These are phyloP conservation scores for Starmerella apicola DNA, from an alignment of 805 yeast genomes.

Conservation along the genomic window DNA sequence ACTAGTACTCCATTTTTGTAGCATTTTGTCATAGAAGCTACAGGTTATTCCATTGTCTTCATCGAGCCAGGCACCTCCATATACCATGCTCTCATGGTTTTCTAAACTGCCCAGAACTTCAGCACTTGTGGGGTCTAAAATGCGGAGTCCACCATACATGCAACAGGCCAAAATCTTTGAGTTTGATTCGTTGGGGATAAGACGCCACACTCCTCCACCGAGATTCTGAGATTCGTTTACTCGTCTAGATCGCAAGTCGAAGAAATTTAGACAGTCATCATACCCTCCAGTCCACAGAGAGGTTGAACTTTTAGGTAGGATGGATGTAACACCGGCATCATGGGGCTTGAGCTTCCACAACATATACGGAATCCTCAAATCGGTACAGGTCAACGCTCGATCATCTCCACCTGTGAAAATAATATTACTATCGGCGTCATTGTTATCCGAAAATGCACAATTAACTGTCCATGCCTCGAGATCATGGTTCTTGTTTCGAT, in stretches of 20 bases:
- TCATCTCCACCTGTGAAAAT: slow-evolving; percentile 85
- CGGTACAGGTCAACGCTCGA: slow-evolving; percentile 60
- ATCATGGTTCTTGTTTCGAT: slow-evolving; percentile 36
- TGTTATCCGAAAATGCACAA: too few species aligned
- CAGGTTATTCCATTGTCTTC: slow-evolving; percentile 57
- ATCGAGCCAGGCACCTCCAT: slow-evolving; percentile 81
- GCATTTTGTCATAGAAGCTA: slow-evolving; percentile 77
- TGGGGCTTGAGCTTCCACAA: slow-evolving; percentile 42
- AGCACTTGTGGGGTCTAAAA: slow-evolving; percentile 31
- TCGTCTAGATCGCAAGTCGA: slow-evolving; percentile 52
- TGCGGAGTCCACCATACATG: slow-evolving; percentile 89
- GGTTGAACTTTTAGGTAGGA: slow-evolving; percentile 37
- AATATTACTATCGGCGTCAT: slow-evolving; percentile 35
- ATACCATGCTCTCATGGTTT: slow-evolving; percentile 77
- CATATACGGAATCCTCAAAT: slow-evolving; percentile 33
- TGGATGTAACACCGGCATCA: slow-evolving; percentile 83
- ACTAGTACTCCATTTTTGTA: slow-evolving; percentile 71
- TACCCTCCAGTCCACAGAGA: slow-evolving; percentile 79
- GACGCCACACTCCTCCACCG: slow-evolving; percentile 94
- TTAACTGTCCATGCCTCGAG: slow-evolving; percentile 87
- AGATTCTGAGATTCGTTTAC: slow-evolving; percentile 37
- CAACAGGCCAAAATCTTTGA: slow-evolving; percentile 60
- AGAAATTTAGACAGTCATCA: slow-evolving; percentile 61
- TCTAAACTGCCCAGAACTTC: slow-evolving; percentile 12
- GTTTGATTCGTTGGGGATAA: slow-evolving; percentile 45